phyloP scores from a whole-genome alignment of 2,329 filamentous ascomycete genomes.

The Thielaviopsis euricoi region DNA sequence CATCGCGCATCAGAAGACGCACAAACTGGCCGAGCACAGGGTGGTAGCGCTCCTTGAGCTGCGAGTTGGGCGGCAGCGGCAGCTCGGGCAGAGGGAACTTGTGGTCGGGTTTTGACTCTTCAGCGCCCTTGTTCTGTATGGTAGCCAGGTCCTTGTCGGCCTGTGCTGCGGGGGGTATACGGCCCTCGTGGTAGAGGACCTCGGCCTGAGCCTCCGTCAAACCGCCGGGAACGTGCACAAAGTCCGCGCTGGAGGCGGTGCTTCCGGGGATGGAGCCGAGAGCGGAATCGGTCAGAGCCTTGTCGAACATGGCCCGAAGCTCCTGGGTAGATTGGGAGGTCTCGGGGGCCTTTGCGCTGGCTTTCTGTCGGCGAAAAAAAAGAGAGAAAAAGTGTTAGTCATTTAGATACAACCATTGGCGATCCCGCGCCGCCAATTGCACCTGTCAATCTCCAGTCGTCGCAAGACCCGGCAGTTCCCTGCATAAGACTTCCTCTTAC shows the following conservation, averaged over 20 bases:
- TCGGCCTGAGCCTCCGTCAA: constrained; percentile 28
- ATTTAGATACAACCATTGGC: neutral
- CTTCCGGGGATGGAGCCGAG: constrained; percentile 6
- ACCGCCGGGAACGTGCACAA: constrained; percentile 17
- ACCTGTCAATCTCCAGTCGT: neutral
- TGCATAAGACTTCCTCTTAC: neutral
- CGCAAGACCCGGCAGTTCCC: neutral
- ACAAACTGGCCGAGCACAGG: constrained; percentile 74
- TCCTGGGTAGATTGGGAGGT: neutral
- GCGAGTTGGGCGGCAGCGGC: constrained; percentile 42
- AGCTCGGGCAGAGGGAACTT: constrained; percentile 61
- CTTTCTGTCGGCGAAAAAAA: neutral
- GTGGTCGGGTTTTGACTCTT: constrained; percentile 34
- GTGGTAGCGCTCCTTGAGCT: constrained; percentile 72
- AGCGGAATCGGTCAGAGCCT: constrained; percentile 10
- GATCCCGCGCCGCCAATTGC: neutral
- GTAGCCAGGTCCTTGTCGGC: constrained; percentile 9
- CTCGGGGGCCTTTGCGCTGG: neutral
- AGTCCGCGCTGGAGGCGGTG: constrained; percentile 1
- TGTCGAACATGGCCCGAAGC: constrained; percentile 9
- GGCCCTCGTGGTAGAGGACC: constrained; percentile 26
- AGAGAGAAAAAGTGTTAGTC: neutral
- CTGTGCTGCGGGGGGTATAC: constrained; percentile 21
- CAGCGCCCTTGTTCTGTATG: constrained; percentile 12
- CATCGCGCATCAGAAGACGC: constrained; percentile 78